Base-by-base conservation (phyloP, 2,329 filamentous ascomycete genomes). In the Curvularia verruculosa region DNA sequence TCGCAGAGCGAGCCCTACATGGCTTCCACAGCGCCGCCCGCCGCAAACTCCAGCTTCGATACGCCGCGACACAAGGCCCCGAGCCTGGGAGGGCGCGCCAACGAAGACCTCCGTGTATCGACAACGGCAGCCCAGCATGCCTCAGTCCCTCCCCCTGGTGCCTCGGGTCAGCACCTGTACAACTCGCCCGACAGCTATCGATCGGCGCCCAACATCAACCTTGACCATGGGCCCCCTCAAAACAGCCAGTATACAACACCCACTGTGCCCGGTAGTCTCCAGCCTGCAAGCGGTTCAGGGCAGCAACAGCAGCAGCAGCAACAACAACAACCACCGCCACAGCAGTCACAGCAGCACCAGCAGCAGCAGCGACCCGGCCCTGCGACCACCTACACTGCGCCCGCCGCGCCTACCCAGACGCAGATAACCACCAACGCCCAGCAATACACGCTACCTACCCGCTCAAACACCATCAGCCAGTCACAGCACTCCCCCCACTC, bases 401-500 rank as follows among this genome's bases (percentile, higher is more conserved):
- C 87, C 6, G 79, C 79, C n/a, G 74, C 86, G 52, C 84, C 86
- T 61, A 84, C 84, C 26, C 78, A 86, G 64, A 81, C 82, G 52
- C 74, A 76, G 64, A 74, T 80, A 58, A 72, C 75, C 64, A 77
- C 80, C 49, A 88, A 81, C 67, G 77, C 82, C 59, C 82, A 85
- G 68, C 85, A 87, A 59, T 87, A 87, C 71, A 81, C 84, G 43
- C 83, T 86, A 24, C 86, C 89, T 41, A 85, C 87, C 47, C 88
- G 89, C 72, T 85, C 89, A 21, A 84, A 87, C 53, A 84, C 84
- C 41, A 80, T 90, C 69, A 86, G 80, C 75, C 80, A 84, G 74
- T 84, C 89, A 3, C 67, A 69, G 60, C 67, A 68, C 56, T 67
- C 68, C 5, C 58, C 62, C 26, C 56, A 62, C 44, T 67, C 72